Evolutionary conservation across 2,329 filamentous ascomycete species (phyloP).

Genomic region (Ceratocystiopsis minuta): DNA sequence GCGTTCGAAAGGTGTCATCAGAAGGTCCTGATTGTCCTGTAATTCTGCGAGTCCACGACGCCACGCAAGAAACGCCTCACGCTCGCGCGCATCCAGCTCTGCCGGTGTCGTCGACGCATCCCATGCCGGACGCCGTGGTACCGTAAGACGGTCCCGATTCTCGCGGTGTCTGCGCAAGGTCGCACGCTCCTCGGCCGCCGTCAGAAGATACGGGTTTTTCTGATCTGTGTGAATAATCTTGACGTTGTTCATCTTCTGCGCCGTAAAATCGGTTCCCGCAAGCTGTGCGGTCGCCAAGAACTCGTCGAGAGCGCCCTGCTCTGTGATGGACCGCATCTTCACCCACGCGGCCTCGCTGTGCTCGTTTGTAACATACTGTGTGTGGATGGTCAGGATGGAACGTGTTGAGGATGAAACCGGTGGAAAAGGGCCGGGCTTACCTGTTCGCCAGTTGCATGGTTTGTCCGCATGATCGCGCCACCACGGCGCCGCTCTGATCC

Average conservation of each 20-base stretch:
- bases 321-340: slow-evolving; percentile 97
- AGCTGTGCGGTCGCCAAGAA: slow-evolving; percentile 91
- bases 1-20: slow-evolving; percentile 95
- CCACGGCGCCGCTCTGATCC: slow-evolving; percentile 62
- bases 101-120: slow-evolving; percentile 67
- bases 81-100: slow-evolving; percentile 63
- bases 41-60: slow-evolving; percentile 77
- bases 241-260: slow-evolving; percentile 96
- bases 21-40: slow-evolving; percentile 80
- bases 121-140: slow-evolving; percentile 81
- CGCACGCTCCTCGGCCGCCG: slow-evolving; percentile 63
- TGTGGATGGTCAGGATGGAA: slow-evolving; percentile 13
- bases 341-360: slow-evolving; percentile 88
- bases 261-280: slow-evolving; percentile 96
- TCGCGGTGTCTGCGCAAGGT: slow-evolving; percentile 65
- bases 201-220: slow-evolving; percentile 77
- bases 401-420: no score
- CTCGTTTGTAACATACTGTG: slow-evolving; percentile 73
- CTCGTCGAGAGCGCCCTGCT: slow-evolving; percentile 91
- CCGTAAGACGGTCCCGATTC: slow-evolving; percentile 64
- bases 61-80: slow-evolving; percentile 72
- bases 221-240: slow-evolving; percentile 95
- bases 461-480: slow-evolving; percentile 43
- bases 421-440: slow-evolving; percentile 17
- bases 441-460: slow-evolving; percentile 64